Base-by-base conservation (phyloP, 129 eudicot species). In the Flaveria brownii region DNA sequence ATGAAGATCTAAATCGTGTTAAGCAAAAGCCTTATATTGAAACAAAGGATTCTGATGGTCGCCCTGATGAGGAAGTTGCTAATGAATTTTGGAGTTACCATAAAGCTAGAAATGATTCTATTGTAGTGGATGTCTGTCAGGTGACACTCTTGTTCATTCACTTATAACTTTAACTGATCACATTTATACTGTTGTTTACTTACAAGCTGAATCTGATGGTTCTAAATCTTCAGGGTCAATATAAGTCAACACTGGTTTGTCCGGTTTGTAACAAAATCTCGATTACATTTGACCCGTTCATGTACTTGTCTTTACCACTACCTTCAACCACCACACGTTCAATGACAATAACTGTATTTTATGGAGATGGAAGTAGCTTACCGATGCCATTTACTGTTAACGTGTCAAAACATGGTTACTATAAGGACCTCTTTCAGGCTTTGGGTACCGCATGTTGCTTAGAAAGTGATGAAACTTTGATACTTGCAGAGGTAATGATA, bases 1-100 rank as follows among this genome's bases (percentile, higher is more conserved):
- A 95, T 86, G 99, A 95, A 89, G 99, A 95, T 84, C 78, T 95
- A 65, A 95, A 95, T 74, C 99, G 97, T 84, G 99, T 95, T 6
- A 95, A 91, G 82, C 96, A 91, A 67, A 95, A 95, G 77, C 99
- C 99, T 45, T 95, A 95, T 71, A 56, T 95, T 81, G 99, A 91
- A 73, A 82, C 91, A 28, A 91, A 95, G 64, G 99, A 95, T 73
- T 86, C 80, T 25, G 96, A 89, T 78, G 90, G 86, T 78, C 95
- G 96, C 16, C 92, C 96, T 22, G 99, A 95, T 61, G 94, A 95
- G 83, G 99, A 91, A 74, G 90, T 89, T 69, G 99, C 99, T 42
- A 91, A 89, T 76, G 99, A 95, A 84, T 89, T 77, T 77, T 95
- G 99, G 99, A 91, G 87, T 62, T 86, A 91, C 71, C 99, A 95